Evolutionary conservation across 2,329 filamentous ascomycete genomes (phyloP), one percentile per base, ranked within the genome.

Genomic region (Oidium heveae): DNA sequence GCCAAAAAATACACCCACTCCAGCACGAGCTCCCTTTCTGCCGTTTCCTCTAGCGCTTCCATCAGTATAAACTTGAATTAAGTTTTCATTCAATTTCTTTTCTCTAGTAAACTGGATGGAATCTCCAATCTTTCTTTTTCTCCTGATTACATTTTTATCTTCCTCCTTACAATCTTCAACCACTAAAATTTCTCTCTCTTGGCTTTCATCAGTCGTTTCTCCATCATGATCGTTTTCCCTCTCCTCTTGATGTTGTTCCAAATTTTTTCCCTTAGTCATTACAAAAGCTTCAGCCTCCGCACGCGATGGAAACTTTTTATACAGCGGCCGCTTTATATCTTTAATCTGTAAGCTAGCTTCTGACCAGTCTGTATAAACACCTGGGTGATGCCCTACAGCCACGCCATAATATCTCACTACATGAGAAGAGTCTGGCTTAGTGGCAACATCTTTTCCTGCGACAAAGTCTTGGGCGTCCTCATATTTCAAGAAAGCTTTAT

Each of bases 271-370:
- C 32, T 65, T 68, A 47, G 64, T 66, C 39, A 68, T 70, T 52
- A 94, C 84, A 64, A 84, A 95, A 20, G 77, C 77, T 63, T 89
- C 78, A 0, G 89, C 89, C 66, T 93, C 86, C 56, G 72, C 72
- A 28, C 74, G 72, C 0, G 76, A 82, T 4, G 69, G 66, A 59
- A 87, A 88, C 58, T 76, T 82, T 66, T 81, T 84, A 66, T 83
- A 79, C 60, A 78, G 79, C 43, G 77, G 76, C 2, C 79, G 79
- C 61, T 81, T 81, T 63, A 80, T 81, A 2, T 82, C 85, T 34
- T 72, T 77, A 57, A 91, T 85, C 59, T 89, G 83, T 58, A 79
- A 72, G 57, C 82, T 73, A 12, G 83, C 85, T 44, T 79, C 76
- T 13, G 74, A 67, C 86, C 87, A 82, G 55, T 77, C 71, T 1